Evolutionary conservation across 1,284 basidiomycete genomes (phyloP).

Genomic region (Golubevia sp.): DNA sequence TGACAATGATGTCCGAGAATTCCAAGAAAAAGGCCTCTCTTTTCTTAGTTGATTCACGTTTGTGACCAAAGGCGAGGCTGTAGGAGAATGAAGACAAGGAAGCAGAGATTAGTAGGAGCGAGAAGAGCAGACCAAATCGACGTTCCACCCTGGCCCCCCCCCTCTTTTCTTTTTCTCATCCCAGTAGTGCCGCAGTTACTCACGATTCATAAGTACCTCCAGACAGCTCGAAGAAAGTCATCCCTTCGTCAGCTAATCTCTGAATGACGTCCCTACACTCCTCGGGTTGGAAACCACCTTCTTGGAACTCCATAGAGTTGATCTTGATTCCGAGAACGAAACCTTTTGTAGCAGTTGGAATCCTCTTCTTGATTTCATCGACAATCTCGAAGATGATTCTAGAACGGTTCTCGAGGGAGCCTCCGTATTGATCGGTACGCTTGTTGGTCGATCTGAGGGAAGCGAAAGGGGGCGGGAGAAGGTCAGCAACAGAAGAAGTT

Average conservation of each 20-base stretch:
- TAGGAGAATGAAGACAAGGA: background rate
- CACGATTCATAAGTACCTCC: background rate
- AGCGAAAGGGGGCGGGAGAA: conserved; percentile 20
- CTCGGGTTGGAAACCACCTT: conserved; percentile 14
- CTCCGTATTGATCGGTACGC: conserved; percentile 23
- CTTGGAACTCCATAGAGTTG: conserved; percentile 18
- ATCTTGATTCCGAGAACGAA: conserved; percentile 24
- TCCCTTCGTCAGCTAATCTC: background rate
- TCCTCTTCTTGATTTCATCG: conserved; percentile 12
- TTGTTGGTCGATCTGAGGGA: conserved; percentile 28
- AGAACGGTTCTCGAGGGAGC: conserved; percentile 17
- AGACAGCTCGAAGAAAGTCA: background rate
- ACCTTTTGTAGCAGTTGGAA: conserved; percentile 6
- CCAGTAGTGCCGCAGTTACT: no score
- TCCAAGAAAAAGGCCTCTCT: conserved; percentile 64
- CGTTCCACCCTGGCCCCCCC: no score
- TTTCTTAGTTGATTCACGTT: conserved; percentile 60
- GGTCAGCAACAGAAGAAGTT: conserved; percentile 44
- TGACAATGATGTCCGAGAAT: conserved; percentile 14
- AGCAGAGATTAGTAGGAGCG: background rate
- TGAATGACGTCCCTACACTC: conserved; percentile 47
- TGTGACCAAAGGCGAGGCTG: conserved; percentile 39
- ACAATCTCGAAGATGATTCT: conserved; percentile 21
- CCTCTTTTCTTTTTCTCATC: no score
- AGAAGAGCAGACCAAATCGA: background rate